These are phyloP conservation scores for Datura wrightii DNA, from an alignment of 257 asterid genomes.

Conservation along the genomic window DNA sequence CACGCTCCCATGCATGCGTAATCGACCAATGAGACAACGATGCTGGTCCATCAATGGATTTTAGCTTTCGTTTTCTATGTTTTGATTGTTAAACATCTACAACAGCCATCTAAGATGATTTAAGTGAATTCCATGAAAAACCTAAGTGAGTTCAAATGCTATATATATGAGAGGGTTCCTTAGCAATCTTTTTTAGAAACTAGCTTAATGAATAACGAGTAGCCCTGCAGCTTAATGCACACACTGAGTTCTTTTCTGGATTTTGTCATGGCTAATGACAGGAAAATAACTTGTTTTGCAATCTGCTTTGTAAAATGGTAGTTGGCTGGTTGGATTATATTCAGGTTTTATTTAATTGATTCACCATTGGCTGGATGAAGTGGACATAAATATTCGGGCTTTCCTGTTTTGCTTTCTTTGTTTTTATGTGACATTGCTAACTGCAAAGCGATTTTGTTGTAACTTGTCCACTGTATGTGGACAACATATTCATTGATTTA, in stretches of 20 bases:
- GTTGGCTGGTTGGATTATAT: background rate
- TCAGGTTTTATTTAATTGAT: background rate
- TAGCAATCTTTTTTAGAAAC: background rate
- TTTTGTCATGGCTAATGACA: background rate
- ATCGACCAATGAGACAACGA: background rate
- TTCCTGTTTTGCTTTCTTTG: background rate
- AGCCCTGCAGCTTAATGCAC: background rate
- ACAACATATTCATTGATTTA: background rate
- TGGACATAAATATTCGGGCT: background rate
- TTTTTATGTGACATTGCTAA: background rate
- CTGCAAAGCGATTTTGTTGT: background rate
- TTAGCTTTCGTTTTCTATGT: background rate
- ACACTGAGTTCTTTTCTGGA: background rate
- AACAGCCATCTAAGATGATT: background rate
- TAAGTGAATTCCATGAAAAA: conserved; percentile 18
- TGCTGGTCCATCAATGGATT: background rate
- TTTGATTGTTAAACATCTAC: background rate
- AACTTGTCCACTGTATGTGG: background rate
- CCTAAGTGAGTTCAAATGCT: background rate
- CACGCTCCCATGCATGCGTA: background rate
- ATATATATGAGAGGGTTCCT: background rate
- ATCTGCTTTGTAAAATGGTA: background rate
- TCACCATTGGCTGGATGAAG: background rate
- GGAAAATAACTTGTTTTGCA: background rate
- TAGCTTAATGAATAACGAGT: background rate